A percentile compares a stretch with the other conserved stretches of the same genome.
These are phyloP conservation scores for Paracorniculantispora psalliotae DNA, from an alignment of 2,329 filamentous ascomycete genomes.

Conservation along the genomic window DNA sequence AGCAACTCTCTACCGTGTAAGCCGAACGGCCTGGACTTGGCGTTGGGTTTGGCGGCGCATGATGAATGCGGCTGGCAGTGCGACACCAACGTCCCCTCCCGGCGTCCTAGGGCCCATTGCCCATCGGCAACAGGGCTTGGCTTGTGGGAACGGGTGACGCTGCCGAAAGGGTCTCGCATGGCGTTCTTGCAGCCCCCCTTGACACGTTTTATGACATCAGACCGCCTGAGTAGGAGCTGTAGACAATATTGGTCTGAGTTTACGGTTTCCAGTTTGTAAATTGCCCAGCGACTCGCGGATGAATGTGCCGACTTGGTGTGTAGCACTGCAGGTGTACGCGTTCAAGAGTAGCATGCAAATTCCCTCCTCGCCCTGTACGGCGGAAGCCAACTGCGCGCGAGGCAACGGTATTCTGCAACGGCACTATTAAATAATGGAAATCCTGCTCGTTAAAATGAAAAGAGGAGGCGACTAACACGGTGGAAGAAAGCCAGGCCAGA, in stretches of 20 bases:
- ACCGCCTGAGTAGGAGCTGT: background rate
- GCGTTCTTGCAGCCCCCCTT: background rate
- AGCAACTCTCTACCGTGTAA: background rate
- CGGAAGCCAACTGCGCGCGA: background rate
- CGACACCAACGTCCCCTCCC: background rate
- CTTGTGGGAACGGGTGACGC: slow-evolving; percentile 11
- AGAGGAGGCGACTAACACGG: background rate
- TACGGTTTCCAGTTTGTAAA: background rate
- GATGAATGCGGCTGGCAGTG: background rate
- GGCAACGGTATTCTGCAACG: background rate
- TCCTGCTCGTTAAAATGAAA: background rate
- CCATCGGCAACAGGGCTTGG: slow-evolving; percentile 7
- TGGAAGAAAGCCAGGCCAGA: background rate
- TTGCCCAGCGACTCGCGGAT: background rate
- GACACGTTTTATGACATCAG: slow-evolving; percentile 10
- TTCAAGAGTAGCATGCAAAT: background rate
- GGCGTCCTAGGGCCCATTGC: slow-evolving; percentile 1
- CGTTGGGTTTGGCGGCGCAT: background rate
- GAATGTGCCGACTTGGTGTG: background rate
- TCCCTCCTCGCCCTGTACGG: background rate
- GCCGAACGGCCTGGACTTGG: background rate
- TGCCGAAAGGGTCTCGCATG: slow-evolving; percentile 10
- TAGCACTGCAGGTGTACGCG: background rate
- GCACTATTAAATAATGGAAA: background rate
- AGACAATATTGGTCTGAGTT: background rate